Conservation (phyloP, 1,284 basidiomycete species). For the Boletellus deceptivus region DNA sequence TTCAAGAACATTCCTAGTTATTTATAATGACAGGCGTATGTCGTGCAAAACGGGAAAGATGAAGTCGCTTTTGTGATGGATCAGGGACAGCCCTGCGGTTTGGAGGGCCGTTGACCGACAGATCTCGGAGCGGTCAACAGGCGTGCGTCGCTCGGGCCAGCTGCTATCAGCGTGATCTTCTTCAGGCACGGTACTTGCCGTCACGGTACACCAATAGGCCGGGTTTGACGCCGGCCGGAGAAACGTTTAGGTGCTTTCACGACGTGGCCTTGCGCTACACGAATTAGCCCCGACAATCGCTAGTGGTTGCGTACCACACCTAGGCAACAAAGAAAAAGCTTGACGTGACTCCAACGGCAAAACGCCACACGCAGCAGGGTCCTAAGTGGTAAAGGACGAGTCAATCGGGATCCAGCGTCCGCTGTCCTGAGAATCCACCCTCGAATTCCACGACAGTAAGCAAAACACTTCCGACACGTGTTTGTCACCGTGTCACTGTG, state of each 20-base stretch:
- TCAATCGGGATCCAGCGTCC: no score
- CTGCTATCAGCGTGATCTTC: not conserved
- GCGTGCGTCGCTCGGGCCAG: not conserved
- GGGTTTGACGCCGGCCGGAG: not conserved
- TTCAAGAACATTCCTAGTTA: not conserved
- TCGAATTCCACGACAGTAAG: no score
- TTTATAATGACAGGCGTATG: not conserved
- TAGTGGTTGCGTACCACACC: no score
- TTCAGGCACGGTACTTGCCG: conserved; percentile 3
- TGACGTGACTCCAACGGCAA: no score
- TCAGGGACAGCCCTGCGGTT: conserved; percentile 4
- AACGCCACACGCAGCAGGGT: no score
- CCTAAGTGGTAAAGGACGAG: no score
- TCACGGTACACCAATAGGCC: not conserved
- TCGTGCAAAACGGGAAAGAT: conserved; percentile 6
- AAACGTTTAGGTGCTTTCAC: not conserved
- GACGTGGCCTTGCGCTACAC: no score
- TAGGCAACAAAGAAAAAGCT: no score
- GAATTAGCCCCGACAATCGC: no score
- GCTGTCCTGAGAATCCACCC: no score
- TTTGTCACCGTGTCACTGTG: no score
- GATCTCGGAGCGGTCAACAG: not conserved
- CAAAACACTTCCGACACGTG: no score
- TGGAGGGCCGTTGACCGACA: conserved; percentile 1
- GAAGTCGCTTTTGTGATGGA: not conserved